Conservation (phyloP, 805 yeast species). For the Clavispora asparagi region DNA sequence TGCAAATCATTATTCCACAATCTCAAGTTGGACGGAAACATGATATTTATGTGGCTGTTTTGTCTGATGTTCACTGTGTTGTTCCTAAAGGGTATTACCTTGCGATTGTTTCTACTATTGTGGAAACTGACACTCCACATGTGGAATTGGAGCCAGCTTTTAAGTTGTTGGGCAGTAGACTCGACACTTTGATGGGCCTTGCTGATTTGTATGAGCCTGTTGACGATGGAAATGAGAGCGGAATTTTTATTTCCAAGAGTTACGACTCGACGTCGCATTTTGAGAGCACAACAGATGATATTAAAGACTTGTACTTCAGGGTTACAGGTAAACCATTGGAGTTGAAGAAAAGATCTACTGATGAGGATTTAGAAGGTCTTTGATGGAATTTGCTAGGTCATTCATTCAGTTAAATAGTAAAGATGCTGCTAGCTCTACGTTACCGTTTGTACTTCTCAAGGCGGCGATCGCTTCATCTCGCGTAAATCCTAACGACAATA, state of each 20-base stretch:
- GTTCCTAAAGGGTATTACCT: constrained; percentile 83
- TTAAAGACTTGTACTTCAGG: constrained; percentile 87
- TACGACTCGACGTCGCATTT: constrained; percentile 95
- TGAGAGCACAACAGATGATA: constrained; percentile 94
- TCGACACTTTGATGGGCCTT: constrained; percentile 90
- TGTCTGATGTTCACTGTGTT: constrained; percentile 86
- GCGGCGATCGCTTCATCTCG: constrained; percentile 62
- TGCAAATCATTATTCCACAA: constrained; percentile 94
- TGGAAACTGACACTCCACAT: constrained; percentile 91
- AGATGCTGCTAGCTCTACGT: constrained; percentile 84
- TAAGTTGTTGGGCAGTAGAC: constrained; percentile 73
- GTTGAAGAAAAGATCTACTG: constrained; percentile 67
- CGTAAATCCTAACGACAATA: constrained; percentile 69
- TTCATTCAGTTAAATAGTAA: constrained; percentile 43
- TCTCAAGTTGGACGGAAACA: constrained; percentile 89
- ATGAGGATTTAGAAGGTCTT: constrained; percentile 21
- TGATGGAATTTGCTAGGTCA: background rate
- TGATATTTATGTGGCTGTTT: constrained; percentile 89
- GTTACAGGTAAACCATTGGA: constrained; percentile 90
- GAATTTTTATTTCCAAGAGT: constrained; percentile 78
- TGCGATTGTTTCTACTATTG: constrained; percentile 90
- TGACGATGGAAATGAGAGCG: constrained; percentile 75
- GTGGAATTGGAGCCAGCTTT: constrained; percentile 91
- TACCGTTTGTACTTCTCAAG: constrained; percentile 61
- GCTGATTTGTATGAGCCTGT: constrained; percentile 86